Percentiles rank a stretch among this genome's conserved stretches.
Conservation (phyloP, 208 protist genomes). For the Trypanosoma congolense region DNA sequence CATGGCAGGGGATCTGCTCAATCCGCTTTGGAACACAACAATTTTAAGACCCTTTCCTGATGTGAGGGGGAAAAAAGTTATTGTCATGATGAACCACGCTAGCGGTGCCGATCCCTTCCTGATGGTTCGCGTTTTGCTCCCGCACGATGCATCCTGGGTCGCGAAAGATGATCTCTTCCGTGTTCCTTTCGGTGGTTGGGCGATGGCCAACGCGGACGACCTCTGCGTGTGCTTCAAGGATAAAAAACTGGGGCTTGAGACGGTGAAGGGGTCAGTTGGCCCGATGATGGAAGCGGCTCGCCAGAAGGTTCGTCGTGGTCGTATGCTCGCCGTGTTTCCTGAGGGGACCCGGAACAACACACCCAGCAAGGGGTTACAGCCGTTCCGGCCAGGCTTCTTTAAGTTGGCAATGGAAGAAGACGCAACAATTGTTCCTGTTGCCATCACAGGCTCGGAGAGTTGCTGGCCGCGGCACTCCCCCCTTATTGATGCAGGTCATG, state of each 20-base stretch:
- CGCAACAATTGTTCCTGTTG: slow-evolving; percentile 76
- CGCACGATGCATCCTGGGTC: slow-evolving; percentile 75
- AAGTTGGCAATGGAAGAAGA: slow-evolving; percentile 66
- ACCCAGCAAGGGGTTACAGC: slow-evolving; percentile 55
- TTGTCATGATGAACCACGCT: slow-evolving; percentile 86
- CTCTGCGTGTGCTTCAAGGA: slow-evolving; percentile 69
- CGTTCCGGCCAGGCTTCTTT: slow-evolving; percentile 84
- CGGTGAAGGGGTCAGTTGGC: slow-evolving; percentile 72
- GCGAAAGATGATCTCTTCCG: slow-evolving; percentile 75
- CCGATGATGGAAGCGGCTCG: slow-evolving; percentile 78
- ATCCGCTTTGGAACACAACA: slow-evolving; percentile 77
- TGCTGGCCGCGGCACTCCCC: slow-evolving; percentile 61
- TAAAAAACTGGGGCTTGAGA: slow-evolving; percentile 66
- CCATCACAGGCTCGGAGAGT: slow-evolving; percentile 67
- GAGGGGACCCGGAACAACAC: slow-evolving; percentile 72
- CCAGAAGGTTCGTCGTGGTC: slow-evolving; percentile 56
- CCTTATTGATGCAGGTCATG: slow-evolving; percentile 45
- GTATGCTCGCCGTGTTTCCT: slow-evolving; percentile 80
- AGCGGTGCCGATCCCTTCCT: slow-evolving; percentile 78
- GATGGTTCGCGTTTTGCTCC: slow-evolving; percentile 61
- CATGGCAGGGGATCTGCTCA: slow-evolving; percentile 53
- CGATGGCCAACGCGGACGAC: slow-evolving; percentile 70
- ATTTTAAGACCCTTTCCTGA: slow-evolving; percentile 67
- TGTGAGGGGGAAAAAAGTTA: slow-evolving; percentile 50
- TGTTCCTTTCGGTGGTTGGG: slow-evolving; percentile 82